These are phyloP conservation scores for Madurella fahalii DNA, from an alignment of 2,329 filamentous ascomycete species.

Conservation along the genomic window DNA sequence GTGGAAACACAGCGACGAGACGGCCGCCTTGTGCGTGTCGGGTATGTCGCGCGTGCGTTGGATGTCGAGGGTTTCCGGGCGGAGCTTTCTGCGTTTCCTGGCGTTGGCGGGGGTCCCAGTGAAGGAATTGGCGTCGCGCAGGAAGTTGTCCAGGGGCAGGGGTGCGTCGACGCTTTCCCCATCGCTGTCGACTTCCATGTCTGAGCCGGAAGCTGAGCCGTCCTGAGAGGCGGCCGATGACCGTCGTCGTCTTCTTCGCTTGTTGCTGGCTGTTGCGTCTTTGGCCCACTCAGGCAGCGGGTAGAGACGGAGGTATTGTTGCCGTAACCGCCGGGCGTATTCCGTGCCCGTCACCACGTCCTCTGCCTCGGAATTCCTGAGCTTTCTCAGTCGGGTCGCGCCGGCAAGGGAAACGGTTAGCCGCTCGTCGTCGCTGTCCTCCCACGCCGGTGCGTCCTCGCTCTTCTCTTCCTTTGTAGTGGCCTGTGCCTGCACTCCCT, in stretches of 20 bases:
- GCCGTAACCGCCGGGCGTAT: slow-evolving; percentile 74
- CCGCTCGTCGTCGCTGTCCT: slow-evolving; percentile 93
- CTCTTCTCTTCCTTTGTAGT: slow-evolving; percentile 8
- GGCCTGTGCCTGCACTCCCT: slow-evolving; percentile 26
- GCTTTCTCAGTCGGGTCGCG: slow-evolving; percentile 72
- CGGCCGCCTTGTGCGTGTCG: slow-evolving; percentile 70
- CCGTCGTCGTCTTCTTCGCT: slow-evolving; percentile 45
- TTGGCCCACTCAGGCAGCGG: slow-evolving; percentile 59
- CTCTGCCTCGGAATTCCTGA: slow-evolving; percentile 75
- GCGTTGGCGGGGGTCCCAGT: slow-evolving; percentile 49
- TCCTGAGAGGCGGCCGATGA: slow-evolving; percentile 44
- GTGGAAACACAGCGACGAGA: slow-evolving; percentile 85
- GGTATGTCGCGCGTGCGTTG: slow-evolving; percentile 84
- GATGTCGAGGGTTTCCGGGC: slow-evolving; percentile 85
- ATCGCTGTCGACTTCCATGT: slow-evolving; percentile 39
- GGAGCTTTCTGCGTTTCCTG: slow-evolving; percentile 64
- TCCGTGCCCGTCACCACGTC: slow-evolving; percentile 83
- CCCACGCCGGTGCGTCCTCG: slow-evolving; percentile 64
- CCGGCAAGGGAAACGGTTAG: slow-evolving; percentile 77
- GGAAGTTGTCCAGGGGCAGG: slow-evolving; percentile 72
- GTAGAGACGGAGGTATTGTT: slow-evolving; percentile 64
- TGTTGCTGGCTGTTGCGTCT: slow-evolving; percentile 39
- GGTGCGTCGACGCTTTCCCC: slow-evolving; percentile 59
- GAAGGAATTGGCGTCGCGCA: slow-evolving; percentile 70
- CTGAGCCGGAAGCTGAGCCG: slow-evolving; percentile 29